phyloP scores from a whole-genome alignment of 805 yeast genomes.

The Myxozyma kluyveri region DNA sequence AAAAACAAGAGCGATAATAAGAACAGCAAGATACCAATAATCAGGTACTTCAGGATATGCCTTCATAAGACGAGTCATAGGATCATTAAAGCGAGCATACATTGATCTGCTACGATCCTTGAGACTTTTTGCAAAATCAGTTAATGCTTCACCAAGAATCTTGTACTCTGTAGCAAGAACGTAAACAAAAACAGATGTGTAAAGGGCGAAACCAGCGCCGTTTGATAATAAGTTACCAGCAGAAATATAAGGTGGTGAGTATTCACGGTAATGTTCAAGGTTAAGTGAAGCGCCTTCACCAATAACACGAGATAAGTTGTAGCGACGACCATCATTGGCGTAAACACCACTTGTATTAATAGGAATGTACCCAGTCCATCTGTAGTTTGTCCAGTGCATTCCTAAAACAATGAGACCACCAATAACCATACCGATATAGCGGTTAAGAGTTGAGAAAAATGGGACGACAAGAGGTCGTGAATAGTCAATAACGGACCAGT shows the following conservation, averaged over 20 bases:
- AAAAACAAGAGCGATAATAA: conserved; percentile 42
- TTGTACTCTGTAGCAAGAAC: conserved; percentile 44
- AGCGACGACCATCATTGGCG: conserved; percentile 35
- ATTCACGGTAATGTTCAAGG: conserved; percentile 48
- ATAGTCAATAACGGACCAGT: conserved; percentile 54
- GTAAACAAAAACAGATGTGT: conserved; percentile 53
- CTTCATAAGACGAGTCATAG: conserved; percentile 52
- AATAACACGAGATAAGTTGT: conserved; percentile 49
- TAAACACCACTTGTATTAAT: conserved; percentile 47
- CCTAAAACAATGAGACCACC: conserved; percentile 55
- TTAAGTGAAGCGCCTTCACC: conserved; percentile 48
- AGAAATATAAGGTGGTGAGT: conserved; percentile 57
- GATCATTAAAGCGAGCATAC: conserved; percentile 10
- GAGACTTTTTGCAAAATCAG: conserved; percentile 10
- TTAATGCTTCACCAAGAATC: conserved; percentile 12
- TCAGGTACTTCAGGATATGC: conserved; percentile 69
- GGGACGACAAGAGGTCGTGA: conserved; percentile 38
- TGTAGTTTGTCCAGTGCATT: conserved; percentile 51
- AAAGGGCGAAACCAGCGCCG: conserved; percentile 52
- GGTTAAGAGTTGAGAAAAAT: conserved; percentile 46
- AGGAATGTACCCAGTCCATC: conserved; percentile 45
- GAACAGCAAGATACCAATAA: conserved; percentile 62
- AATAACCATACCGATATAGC: conserved; percentile 40
- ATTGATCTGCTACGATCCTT: conserved; percentile 4
- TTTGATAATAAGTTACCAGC: conserved; percentile 54